These are phyloP conservation scores for Fraxinus angustifolia DNA, from an alignment of 305 asterid species.

Conservation along the genomic window DNA sequence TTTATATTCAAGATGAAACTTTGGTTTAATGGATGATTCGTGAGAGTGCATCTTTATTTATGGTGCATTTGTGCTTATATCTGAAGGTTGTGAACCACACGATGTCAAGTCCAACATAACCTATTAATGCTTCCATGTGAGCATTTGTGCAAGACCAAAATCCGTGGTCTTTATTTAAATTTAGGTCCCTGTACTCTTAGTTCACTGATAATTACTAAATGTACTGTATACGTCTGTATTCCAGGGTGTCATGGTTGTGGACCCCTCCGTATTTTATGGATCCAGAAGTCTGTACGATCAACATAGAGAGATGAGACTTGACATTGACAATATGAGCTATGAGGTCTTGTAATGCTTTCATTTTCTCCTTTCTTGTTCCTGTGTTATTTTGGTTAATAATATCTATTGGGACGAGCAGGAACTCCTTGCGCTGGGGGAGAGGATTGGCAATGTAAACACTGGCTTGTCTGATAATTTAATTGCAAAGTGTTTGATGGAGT, in stretches of 20 bases:
- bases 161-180: not conserved
- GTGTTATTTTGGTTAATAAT: not conserved
- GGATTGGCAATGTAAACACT: conserved; percentile 78
- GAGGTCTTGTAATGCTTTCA: conserved; percentile 46
- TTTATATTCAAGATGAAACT: not conserved
- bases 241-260: conserved; percentile 54
- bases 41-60: not conserved
- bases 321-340: conserved; percentile 76
- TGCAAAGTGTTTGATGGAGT: conserved; percentile 52
- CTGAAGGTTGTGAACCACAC: not conserved
- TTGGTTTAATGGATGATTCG: not conserved
- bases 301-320: conserved; percentile 82
- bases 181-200: not conserved
- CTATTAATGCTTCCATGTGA: not conserved
- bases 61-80: not conserved
- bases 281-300: conserved; percentile 59
- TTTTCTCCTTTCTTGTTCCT: not conserved
- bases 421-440: conserved; percentile 84
- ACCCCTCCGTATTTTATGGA: conserved; percentile 49
- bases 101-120: not conserved
- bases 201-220: not conserved
- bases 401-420: conserved; percentile 44
- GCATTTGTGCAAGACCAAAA: not conserved
- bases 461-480: conserved; percentile 67
- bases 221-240: conserved; percentile 13